Base-by-base conservation (phyloP, 345 rosid genomes). In the Laguncularia racemosa region DNA sequence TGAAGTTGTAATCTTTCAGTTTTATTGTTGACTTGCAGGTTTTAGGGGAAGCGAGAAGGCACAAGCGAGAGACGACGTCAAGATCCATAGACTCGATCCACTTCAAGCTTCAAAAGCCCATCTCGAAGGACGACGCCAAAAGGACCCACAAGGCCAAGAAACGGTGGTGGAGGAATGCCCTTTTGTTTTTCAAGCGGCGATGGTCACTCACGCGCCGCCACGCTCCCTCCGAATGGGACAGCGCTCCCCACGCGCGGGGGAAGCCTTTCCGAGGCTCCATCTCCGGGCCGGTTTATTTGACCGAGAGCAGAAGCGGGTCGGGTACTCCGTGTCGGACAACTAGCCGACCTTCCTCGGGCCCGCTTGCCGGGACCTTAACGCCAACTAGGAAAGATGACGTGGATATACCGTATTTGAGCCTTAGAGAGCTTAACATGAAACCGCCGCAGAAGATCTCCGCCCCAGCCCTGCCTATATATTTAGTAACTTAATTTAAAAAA, bases 91-190 rank as follows among this genome's bases (percentile, higher is more conserved):
- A 86, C 52, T 71, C 70, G 16, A 40, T 86, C 17, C 91, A 78
- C 55, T 93, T 86, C 82, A 89, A 93, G 89, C 81, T 93, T 65
- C 91, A 81, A 18, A 86, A 89, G 59, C 96, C 95, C 79, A 84
- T 83, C 56, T 78, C 91, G 0, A 86, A 79, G 60, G 96, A 87
- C 38, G 85, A 92, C 77, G 2, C 17, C 0, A 44, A 46, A 5
- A 79, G 73, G 50, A 38, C 51, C 71, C 73, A 70, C 70, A 53
- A 63, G 56, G 70, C 48, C 67, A 43, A 65, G 50, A 79, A 71
- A 69, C 73, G 73, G 6, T 79, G 98, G 96, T 91, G 98, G 98
- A 83, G 66, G 65, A 86, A 73, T 33, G 91, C 96, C 12, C 65
- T 89, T 17, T 66, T 77, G 18, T 80, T 86, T 73, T 74, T 89